Evolutionary conservation across 2,329 filamentous ascomycete species (phyloP).

Genomic region (Cladosporium oxysporum): DNA sequence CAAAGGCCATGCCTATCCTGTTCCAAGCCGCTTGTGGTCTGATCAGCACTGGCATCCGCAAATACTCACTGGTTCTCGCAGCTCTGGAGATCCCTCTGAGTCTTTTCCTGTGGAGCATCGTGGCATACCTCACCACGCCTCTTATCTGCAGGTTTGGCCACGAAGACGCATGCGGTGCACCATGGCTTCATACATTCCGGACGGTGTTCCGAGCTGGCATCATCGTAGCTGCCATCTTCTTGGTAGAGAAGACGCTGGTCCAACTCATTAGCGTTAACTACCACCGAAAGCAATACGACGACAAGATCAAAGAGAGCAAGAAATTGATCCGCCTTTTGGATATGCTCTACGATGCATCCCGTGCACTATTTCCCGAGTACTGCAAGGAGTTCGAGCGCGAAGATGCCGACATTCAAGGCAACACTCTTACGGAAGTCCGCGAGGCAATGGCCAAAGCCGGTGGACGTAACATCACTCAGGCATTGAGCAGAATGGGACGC

Average conservation of each 20-base stretch:
- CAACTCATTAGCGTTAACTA: conserved; percentile 73
- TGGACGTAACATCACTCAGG: conserved; percentile 61
- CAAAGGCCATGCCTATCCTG: conserved; percentile 59
- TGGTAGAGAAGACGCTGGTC: conserved; percentile 68
- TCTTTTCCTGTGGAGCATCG: conserved; percentile 68
- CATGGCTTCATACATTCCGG: conserved; percentile 47
- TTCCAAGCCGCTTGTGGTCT: conserved; percentile 72
- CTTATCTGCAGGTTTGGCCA: conserved; percentile 23
- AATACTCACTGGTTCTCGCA: conserved; percentile 66
- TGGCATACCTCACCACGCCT: conserved; percentile 63
- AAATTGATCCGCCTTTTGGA: conserved; percentile 71
- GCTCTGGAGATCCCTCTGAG: conserved; percentile 67
- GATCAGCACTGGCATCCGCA: conserved; percentile 68
- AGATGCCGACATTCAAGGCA: conserved; percentile 79
- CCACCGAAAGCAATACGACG: conserved; percentile 71
- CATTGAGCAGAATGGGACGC: conserved; percentile 64
- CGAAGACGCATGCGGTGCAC: background rate
- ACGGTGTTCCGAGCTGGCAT: conserved; percentile 63
- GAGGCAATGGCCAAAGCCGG: conserved; percentile 44
- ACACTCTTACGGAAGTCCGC: conserved; percentile 57
- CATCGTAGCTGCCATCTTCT: conserved; percentile 63
- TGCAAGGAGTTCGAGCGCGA: conserved; percentile 78
- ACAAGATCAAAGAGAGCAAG: conserved; percentile 76
- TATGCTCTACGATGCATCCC: conserved; percentile 77
- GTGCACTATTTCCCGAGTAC: conserved; percentile 79